A percentile compares a stretch with the other conserved stretches of the same genome.
These are phyloP conservation scores for Hippophae tibetana DNA, from an alignment of 306 rosid genomes.

Conservation along the genomic window DNA sequence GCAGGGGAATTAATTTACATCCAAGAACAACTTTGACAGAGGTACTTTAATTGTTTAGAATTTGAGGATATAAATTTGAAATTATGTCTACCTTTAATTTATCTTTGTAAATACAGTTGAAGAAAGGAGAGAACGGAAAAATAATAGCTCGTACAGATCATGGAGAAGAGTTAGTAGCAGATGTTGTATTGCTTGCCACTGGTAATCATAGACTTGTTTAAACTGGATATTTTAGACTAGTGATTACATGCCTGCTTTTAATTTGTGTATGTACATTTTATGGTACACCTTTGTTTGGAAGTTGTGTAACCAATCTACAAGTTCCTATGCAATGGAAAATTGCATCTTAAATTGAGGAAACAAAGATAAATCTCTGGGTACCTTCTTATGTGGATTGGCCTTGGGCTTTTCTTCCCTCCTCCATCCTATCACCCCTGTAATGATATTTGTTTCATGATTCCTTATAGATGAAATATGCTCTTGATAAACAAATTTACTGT, in stretches of 20 bases:
- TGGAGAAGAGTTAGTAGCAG: constrained; percentile 79
- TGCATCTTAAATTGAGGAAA: no score
- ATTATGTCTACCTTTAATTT: constrained; percentile 7
- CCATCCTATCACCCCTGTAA: neutral
- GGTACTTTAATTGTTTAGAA: constrained; percentile 35
- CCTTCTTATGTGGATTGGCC: neutral
- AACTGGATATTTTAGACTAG: neutral
- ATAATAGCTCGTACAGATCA: constrained; percentile 82
- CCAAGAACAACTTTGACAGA: constrained; percentile 60
- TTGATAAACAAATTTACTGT: neutral
- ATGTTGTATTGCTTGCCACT: constrained; percentile 88
- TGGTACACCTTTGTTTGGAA: no score
- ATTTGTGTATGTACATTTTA: no score
- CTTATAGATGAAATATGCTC: neutral
- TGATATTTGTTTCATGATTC: neutral
- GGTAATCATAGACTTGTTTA: constrained; percentile 36
- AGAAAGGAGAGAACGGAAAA: constrained; percentile 59
- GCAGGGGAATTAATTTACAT: constrained; percentile 80
- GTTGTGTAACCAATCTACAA: no score
- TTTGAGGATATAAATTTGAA: neutral
- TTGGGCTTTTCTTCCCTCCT: neutral
- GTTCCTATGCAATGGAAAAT: no score
- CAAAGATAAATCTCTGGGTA: neutral
- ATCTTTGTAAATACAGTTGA: constrained; percentile 40
- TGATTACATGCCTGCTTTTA: neutral